Percentiles rank a stretch among this genome's conserved stretches.
These are phyloP conservation scores for Cyanidioschyzon merolae DNA, from an alignment of 23 red algal species.

Conservation along the genomic window DNA sequence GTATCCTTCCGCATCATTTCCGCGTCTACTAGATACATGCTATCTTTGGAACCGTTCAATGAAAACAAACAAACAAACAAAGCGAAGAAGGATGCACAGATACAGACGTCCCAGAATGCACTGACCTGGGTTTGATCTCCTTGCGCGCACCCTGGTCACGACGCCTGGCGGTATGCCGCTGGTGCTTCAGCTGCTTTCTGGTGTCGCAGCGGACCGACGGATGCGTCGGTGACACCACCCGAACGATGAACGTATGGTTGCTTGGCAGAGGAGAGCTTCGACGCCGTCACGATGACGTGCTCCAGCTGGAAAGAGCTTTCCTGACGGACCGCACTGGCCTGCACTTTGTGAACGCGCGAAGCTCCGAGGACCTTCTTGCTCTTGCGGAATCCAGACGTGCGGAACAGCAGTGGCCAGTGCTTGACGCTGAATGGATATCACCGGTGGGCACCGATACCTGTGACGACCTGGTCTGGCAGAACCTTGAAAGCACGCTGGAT, in stretches of 20 bases:
- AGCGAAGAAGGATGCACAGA: too few relatives aligned
- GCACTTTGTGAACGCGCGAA: neutral
- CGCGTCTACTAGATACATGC: too few relatives aligned
- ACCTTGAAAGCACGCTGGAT: slow-evolving; percentile 3
- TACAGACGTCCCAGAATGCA: too few relatives aligned
- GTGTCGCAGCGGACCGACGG: too few relatives aligned
- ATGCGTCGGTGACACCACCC: too few relatives aligned
- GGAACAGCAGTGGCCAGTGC: neutral
- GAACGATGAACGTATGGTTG: neutral
- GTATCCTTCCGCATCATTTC: too few relatives aligned
- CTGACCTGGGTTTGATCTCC: too few relatives aligned
- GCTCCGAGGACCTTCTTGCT: neutral
- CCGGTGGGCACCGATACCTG: slow-evolving; percentile 7
- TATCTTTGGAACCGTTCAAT: too few relatives aligned
- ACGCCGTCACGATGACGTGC: neutral
- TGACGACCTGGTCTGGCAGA: slow-evolving; percentile 16
- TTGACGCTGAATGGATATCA: neutral
- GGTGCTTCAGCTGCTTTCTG: too few relatives aligned
- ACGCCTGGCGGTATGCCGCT: too few relatives aligned
- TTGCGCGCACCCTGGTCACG: too few relatives aligned
- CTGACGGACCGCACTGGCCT: neutral
- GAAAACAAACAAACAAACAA: too few relatives aligned
- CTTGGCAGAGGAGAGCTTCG: neutral
- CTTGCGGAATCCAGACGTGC: neutral
- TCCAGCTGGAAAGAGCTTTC: neutral